Evolutionary conservation across 805 yeast species (phyloP), one percentile per base, ranked within the genome.

Genomic region (Kazachstania kunashirensis): DNA sequence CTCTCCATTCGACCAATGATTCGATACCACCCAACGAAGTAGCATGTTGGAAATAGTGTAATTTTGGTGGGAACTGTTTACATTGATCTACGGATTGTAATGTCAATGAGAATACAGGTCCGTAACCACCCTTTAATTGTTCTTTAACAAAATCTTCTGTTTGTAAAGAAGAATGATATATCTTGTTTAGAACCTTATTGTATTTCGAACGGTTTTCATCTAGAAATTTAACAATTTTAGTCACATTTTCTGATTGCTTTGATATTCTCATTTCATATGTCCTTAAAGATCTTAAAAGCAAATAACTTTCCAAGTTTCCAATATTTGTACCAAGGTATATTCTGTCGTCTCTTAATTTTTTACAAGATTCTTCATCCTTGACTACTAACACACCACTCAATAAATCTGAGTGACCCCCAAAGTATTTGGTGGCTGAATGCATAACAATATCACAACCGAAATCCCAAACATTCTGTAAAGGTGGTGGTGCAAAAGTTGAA

Each of bases 391-490:
- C 66, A 24, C 97, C 96, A 5, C 95, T 86, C 34, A 88, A 65
- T 29, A 86, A 63, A 57, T 88, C 96, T 6, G 94, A 83, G 60
- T 88, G 96, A n/a, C 97, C 96, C 27, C 95, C 96, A 52, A 85
- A 80, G 61, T 80, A 89, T 56, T 88, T 88, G 1, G 96, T 88
- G 1, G 86, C 95, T 1, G 96, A 84, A 58, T 88, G 96, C 73
- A 89, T 65, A n/a, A 89, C 77, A 46, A 85, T 62, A 57, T 89
- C 96, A 21, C 81, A 95, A 33, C 89, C 95, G 49, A 73, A 79
- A 27, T 68, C 68, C 61, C 85, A 84, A 5, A 94, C 89, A 42
- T 84, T 73, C 48, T 76, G 81, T 39, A 86, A 61, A 13, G 95
- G 95, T 11, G 94, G 94, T 15, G 96, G 95, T 8, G 95, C 96